phyloP scores from a whole-genome alignment of 176 grass and related monocot genomes.

The Oryza glumipatula region DNA sequence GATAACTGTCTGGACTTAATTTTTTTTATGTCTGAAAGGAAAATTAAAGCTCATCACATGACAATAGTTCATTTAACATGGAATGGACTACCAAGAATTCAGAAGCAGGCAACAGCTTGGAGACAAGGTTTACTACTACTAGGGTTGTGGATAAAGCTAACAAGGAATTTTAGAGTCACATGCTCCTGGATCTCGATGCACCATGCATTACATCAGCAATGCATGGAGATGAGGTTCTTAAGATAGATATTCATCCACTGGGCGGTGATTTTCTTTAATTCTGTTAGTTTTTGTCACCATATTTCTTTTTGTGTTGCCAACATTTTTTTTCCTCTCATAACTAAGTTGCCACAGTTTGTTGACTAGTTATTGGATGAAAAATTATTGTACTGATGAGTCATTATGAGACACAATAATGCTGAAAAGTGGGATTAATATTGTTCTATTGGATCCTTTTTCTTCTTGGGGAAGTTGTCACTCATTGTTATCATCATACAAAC shows the following conservation, averaged over 20 bases:
- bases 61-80: not conserved
- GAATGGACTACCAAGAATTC: not conserved
- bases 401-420: not conserved
- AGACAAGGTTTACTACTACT: not conserved
- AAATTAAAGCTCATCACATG: not conserved
- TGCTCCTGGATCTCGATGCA: slow-evolving; percentile 48
- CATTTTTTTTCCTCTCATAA: not conserved
- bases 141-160: slow-evolving; percentile 40
- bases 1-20: not conserved
- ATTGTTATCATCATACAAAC: not conserved
- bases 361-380: not conserved
- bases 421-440: not conserved
- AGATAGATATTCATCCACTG: slow-evolving; percentile 1
- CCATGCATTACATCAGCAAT: slow-evolving; percentile 5
- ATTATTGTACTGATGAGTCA: not conserved
- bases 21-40: not conserved
- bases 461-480: not conserved
- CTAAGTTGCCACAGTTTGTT: not conserved
- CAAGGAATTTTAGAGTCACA: slow-evolving; percentile 46
- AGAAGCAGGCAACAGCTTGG: slow-evolving; percentile 6
- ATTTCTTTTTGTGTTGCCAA: not conserved
- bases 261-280: slow-evolving; percentile 6
- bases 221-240: not conserved
- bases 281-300: not conserved
- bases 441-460: not conserved